phyloP scores from a whole-genome alignment of 2,329 filamentous ascomycete species.

The Pleurostoma richardsiae region DNA sequence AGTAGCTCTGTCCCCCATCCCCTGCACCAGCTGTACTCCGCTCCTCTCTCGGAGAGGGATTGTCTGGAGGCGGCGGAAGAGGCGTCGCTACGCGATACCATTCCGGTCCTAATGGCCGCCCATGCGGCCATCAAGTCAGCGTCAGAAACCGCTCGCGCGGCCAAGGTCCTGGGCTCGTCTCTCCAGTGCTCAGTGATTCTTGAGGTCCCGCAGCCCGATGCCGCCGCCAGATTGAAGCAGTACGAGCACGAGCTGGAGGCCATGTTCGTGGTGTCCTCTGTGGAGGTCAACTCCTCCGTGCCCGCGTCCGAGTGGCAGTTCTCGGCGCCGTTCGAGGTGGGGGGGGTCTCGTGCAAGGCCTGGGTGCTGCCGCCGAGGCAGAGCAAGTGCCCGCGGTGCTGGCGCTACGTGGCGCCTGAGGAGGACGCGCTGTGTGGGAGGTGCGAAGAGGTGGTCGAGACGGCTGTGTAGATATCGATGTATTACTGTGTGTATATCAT shows the following conservation, averaged over 20 bases:
- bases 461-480: neutral
- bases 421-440: conserved; percentile 65
- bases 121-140: conserved; percentile 67
- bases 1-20: conserved; percentile 29
- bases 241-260: conserved; percentile 49
- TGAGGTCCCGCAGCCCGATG: conserved; percentile 30
- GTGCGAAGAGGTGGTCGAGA: conserved; percentile 62
- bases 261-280: conserved; percentile 66
- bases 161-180: conserved; percentile 73
- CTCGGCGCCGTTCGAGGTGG: conserved; percentile 34
- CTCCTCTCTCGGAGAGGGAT: conserved; percentile 32
- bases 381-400: conserved; percentile 82
- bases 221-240: conserved; percentile 27
- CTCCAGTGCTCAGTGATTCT: conserved; percentile 71
- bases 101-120: conserved; percentile 46
- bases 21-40: conserved; percentile 39
- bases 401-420: conserved; percentile 72
- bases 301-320: conserved; percentile 34
- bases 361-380: conserved; percentile 43
- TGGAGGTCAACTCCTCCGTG: conserved; percentile 38
- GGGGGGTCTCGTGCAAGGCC: conserved; percentile 28
- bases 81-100: conserved; percentile 31
- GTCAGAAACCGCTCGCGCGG: conserved; percentile 66
- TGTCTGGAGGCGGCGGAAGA: conserved; percentile 31
- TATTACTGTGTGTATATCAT: neutral